Evolutionary conservation across 805 yeast species (phyloP).

Genomic region (Nakazawaea wyomingensis): DNA sequence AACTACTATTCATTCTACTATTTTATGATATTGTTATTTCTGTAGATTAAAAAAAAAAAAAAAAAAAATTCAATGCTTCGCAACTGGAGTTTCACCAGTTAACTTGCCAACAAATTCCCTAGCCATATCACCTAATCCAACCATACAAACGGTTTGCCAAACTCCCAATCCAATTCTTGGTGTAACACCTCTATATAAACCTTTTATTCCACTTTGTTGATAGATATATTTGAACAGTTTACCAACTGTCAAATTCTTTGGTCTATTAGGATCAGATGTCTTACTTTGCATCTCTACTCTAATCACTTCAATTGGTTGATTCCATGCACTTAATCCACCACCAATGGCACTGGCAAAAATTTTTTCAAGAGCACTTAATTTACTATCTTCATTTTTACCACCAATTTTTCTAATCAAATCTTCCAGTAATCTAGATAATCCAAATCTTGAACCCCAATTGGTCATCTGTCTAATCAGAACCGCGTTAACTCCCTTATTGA

Average conservation of each 20-base stretch:
- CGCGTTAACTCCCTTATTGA: slow-evolving; percentile 52
- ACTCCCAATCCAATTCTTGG: slow-evolving; percentile 96
- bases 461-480: slow-evolving; percentile 77
- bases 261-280: slow-evolving; percentile 92
- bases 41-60: neutral
- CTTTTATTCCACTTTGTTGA: slow-evolving; percentile 75
- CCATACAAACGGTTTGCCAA: slow-evolving; percentile 99
- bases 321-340: slow-evolving; percentile 98
- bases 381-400: slow-evolving; percentile 54
- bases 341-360: slow-evolving; percentile 83
- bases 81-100: slow-evolving; percentile 55
- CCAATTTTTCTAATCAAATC: slow-evolving; percentile 63
- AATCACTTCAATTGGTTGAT: slow-evolving; percentile 97
- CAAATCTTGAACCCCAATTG: slow-evolving; percentile 98
- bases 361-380: slow-evolving; percentile 72
- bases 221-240: slow-evolving; percentile 82
- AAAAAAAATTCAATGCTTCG: slow-evolving; percentile 15
- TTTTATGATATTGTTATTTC: too few species aligned
- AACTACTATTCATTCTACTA: too few species aligned
- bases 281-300: slow-evolving; percentile 98
- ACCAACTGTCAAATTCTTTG: slow-evolving; percentile 77
- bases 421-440: slow-evolving; percentile 88
- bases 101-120: slow-evolving; percentile 60
- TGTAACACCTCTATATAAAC: slow-evolving; percentile 92
- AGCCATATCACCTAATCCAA: slow-evolving; percentile 93